Evolutionary conservation across 2,329 filamentous ascomycete genomes (phyloP), one percentile per base, ranked within the genome.

Genomic region (Diaporthe eres): DNA sequence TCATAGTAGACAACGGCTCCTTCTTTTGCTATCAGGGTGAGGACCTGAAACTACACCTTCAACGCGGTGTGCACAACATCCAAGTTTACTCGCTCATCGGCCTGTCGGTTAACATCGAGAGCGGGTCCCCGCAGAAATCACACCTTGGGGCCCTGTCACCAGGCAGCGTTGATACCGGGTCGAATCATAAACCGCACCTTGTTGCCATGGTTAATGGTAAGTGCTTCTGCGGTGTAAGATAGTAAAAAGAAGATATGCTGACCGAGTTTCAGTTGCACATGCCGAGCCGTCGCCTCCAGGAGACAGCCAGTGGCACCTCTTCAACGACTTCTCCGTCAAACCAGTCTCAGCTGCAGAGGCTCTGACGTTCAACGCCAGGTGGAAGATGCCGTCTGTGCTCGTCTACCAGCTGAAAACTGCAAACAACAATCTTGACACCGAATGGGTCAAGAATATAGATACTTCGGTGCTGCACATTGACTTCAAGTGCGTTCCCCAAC

Each of bases 1-100:
- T 99, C 81, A 94, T 98, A 75, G 91, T 98, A 75, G 94, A 97
- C 76, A 92, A 94, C 80, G 95, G 95, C n/a, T 94, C 98, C 81
- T 94, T 98, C 81, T 96, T 95, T 84, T 98, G 96, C 84, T 98
- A 95, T 78, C 96, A 99, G 84, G 96, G 97, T 2, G 93, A 98
- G 72, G 96, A 98, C 80, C 85, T 99, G 78, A 93, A 93, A 81
- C 85, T 94, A 65, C 94, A 97, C 79, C 85, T 97, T 31, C 93
- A 96, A 81, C 91, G 94, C 44, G 94, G 94, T 31, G 93, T 93
- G 9, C 94, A 96, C 75, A 93, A 94, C 70, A 94, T 98, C 67
- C 92, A 92, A 17, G 93, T 98, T 0, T 99, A 98, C 83, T 97
- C 98, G 76, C 88, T 99, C 37, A 92, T 98, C 17, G 97, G 97